Base-by-base conservation (phyloP, 306 rosid species). In the Cicer arietinum region DNA sequence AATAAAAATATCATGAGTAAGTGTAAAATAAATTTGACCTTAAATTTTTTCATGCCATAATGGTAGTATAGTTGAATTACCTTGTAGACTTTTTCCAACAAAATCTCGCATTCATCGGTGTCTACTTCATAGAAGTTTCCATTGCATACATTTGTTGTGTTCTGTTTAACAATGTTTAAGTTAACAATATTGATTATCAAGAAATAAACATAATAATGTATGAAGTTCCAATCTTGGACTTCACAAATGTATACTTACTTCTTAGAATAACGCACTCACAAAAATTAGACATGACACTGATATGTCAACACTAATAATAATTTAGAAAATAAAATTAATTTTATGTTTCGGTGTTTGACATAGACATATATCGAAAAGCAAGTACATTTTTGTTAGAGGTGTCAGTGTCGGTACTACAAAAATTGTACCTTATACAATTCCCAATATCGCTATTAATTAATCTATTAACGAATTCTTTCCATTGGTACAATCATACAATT, bases 21-120 rank as follows among this genome's bases (percentile, higher is more conserved):
- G 70, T 42, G 48, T 40, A 74, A 10, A 67, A 62, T 92, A 52
- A 52, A 6, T 20, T 52, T 52, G 3, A 25, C 35, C 4, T 25
- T 25, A 0, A 25, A 25, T 25, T 20, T 52, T 52, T 52, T 16
- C 58, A 14, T 53, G 3, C 35, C 12, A 2, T 0, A 2, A 8
- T 18, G 8, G 6, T 54, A 16, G 12, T 52, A 22, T 57, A 22
- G 40, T 57, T 57, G n/a, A 57, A 57, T 57, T 14, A 57, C 63
- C 63, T 57, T 16, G 9, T 30, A 4, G 0, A 59, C 2, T 59
- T 30, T 59, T 25, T 6, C 1, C 65, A 62, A 39, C 5, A 62
- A 1, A 1, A n/a, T 39, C 1, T 17, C 3, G 68, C 68, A 62
- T 4, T 1, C 20, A 0, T 13, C 6, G 43, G 65, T 10, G 7